Conservation (phyloP, 1,139 yeast species). For the Candida sanyaensis region DNA sequence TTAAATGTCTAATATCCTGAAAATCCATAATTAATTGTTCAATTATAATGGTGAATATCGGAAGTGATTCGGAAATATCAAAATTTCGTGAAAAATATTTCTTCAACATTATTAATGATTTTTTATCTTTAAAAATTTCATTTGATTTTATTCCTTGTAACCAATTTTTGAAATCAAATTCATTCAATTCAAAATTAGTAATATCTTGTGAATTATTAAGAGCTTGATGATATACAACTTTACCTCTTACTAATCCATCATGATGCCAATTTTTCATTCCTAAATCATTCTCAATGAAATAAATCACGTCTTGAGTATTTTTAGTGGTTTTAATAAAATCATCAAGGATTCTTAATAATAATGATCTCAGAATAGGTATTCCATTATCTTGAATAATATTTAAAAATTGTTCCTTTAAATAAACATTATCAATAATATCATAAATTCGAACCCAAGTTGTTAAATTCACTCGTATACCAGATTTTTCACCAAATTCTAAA, state of each 20-base stretch:
- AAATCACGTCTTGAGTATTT: slow-evolving; percentile 26
- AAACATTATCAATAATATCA: slow-evolving; percentile 38
- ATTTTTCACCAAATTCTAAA: slow-evolving; percentile 27
- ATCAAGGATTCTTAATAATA: slow-evolving; percentile 33
- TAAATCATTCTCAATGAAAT: slow-evolving; percentile 38
- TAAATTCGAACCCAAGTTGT: slow-evolving; percentile 42
- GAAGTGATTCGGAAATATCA: slow-evolving; percentile 4
- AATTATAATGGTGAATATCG: slow-evolving; percentile 8
- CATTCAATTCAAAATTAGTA: slow-evolving; percentile 9
- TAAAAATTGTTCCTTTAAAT: slow-evolving; percentile 38
- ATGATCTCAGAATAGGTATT: slow-evolving; percentile 34
- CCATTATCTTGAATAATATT: slow-evolving; percentile 32
- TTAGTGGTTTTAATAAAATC: slow-evolving; percentile 36
- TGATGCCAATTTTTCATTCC: slow-evolving; percentile 29
- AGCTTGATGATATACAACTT: slow-evolving; percentile 26
- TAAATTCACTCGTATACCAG: slow-evolving; percentile 34
- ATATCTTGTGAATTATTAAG: neutral
- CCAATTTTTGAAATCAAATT: slow-evolving; percentile 17
- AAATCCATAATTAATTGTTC: slow-evolving; percentile 10
- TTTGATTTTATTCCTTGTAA: slow-evolving; percentile 16
- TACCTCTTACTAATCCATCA: slow-evolving; percentile 32
- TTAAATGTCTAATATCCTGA: slow-evolving; percentile 6
- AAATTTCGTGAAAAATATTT: slow-evolving; percentile 14
- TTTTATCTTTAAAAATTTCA: slow-evolving; percentile 7
- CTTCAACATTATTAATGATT: slow-evolving; percentile 17